These are phyloP conservation scores for Cubamyces lactineus DNA, from an alignment of 768 basidiomycete genomes.

Conservation along the genomic window DNA sequence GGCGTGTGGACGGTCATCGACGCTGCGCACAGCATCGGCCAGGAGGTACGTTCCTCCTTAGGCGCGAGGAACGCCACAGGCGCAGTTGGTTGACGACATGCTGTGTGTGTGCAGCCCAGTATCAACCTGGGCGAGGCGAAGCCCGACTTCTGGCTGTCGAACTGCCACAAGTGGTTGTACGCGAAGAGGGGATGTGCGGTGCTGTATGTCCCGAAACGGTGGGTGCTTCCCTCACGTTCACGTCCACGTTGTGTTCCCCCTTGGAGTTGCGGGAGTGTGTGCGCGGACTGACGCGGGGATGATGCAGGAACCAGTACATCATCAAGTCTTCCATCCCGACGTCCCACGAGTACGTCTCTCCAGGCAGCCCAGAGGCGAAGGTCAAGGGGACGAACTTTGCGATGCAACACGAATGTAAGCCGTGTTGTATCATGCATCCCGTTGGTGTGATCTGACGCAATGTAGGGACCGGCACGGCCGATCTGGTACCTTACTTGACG, in stretches of 20 bases:
- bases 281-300: not conserved
- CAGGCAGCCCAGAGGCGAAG: conserved; percentile 23
- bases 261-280: too few relatives aligned
- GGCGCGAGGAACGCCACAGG: not conserved
- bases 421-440: too few relatives aligned
- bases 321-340: conserved; percentile 65
- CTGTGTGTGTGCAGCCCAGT: conserved; percentile 29
- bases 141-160: conserved; percentile 85
- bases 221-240: conserved; percentile 18
- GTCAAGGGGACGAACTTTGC: conserved; percentile 28
- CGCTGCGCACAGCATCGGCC: conserved; percentile 80
- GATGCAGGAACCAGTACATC: conserved; percentile 62
- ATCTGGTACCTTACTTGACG: conserved; percentile 56
- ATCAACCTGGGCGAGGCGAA: conserved; percentile 56
- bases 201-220: conserved; percentile 74
- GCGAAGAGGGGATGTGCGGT: conserved; percentile 68
- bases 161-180: conserved; percentile 87
- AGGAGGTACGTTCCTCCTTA: conserved; percentile 44
- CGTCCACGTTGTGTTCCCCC: too few relatives aligned
- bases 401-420: conserved; percentile 31
- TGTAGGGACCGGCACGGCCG: conserved; percentile 67
- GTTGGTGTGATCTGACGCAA: not conserved
- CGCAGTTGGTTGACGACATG: too few relatives aligned
- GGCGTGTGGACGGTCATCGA: conserved; percentile 73
- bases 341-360: conserved; percentile 53